Conservation (phyloP, 768 basidiomycete genomes). For the Lactarius tabidus region DNA sequence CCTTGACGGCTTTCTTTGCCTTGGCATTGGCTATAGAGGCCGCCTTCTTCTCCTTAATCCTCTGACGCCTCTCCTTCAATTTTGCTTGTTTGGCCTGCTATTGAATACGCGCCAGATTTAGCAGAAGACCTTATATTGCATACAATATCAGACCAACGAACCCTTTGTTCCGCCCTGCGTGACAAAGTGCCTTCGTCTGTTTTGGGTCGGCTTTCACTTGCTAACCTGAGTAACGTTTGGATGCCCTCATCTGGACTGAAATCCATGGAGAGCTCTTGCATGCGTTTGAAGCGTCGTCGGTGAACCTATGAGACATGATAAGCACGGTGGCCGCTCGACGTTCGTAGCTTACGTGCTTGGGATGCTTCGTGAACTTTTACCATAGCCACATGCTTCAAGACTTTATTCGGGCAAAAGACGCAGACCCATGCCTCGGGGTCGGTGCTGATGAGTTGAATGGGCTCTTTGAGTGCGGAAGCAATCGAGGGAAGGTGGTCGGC, state of each 20-base stretch:
- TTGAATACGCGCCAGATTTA: constrained; percentile 2
- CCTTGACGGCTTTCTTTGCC: constrained; percentile 21
- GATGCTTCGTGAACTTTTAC: constrained; percentile 55
- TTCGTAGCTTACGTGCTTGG: constrained; percentile 48
- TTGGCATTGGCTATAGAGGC: constrained; percentile 35
- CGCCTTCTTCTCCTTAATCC: constrained; percentile 42
- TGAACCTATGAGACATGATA: constrained; percentile 47
- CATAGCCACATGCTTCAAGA: constrained; percentile 59
- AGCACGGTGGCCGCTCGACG: constrained; percentile 8
- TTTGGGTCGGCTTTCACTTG: constrained; percentile 5
- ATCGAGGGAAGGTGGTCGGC: constrained; percentile 48
- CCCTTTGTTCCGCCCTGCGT: constrained; percentile 62
- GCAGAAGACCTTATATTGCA: background rate
- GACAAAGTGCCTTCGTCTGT: constrained; percentile 34
- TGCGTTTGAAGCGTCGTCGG: constrained; percentile 52
- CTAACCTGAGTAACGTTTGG: constrained; percentile 34
- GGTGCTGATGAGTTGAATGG: constrained; percentile 56
- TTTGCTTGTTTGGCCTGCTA: constrained; percentile 47
- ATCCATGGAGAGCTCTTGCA: constrained; percentile 40
- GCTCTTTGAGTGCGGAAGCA: constrained; percentile 55
- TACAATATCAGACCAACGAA: constrained; percentile 30
- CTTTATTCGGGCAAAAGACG: constrained; percentile 66
- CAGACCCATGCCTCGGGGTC: constrained; percentile 57
- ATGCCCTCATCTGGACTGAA: constrained; percentile 46
- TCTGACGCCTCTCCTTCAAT: constrained; percentile 46